phyloP scores from a whole-genome alignment of 768 basidiomycete species.

The Lactarius indigo region DNA sequence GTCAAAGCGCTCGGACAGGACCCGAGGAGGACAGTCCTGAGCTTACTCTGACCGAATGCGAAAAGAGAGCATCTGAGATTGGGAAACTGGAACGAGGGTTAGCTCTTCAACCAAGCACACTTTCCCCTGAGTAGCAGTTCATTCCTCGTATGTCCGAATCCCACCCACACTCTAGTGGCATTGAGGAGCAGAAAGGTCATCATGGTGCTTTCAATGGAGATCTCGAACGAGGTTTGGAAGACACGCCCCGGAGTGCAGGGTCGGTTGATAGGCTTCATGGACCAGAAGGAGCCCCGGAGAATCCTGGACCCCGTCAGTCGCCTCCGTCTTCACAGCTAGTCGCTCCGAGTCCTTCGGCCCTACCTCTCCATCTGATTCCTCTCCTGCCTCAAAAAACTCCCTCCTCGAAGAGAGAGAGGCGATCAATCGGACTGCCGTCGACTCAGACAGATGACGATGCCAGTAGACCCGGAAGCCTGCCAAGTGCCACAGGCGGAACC shows the following conservation, averaged over 20 bases:
- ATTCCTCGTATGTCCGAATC: background rate
- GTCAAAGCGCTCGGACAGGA: background rate
- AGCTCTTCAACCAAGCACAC: background rate
- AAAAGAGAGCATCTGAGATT: constrained; percentile 5
- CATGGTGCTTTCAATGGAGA: background rate
- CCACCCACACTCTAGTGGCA: background rate
- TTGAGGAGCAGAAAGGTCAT: background rate
- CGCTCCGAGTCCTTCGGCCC: background rate
- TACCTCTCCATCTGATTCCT: constrained; percentile 6
- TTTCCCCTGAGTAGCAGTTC: background rate
- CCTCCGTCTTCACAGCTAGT: background rate
- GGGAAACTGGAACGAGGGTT: constrained; percentile 4
- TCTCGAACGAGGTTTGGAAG: background rate
- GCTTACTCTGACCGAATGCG: background rate
- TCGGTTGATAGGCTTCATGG: background rate
- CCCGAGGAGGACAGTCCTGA: background rate
- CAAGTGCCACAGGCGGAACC: background rate
- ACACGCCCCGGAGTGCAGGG: background rate
- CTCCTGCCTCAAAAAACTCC: background rate
- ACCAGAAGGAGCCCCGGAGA: background rate
- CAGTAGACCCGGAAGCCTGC: background rate
- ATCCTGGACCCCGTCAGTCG: background rate
- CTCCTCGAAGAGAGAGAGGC: background rate
- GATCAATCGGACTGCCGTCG: background rate
- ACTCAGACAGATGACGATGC: background rate